Evolutionary conservation across 106 monocot species (phyloP).

Genomic region (Alisma plantagoaquatica): DNA sequence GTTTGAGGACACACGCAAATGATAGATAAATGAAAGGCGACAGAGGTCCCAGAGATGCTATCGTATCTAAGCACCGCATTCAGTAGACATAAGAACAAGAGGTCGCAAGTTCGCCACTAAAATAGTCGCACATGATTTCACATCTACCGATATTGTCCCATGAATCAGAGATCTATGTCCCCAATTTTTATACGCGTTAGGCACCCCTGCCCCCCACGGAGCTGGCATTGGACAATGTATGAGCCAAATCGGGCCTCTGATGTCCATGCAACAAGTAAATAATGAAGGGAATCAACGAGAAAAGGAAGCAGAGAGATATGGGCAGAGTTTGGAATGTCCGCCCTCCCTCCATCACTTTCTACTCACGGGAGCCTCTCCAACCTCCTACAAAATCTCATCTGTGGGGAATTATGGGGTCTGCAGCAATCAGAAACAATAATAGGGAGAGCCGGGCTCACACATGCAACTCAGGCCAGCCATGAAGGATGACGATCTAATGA

Average conservation of each 20-base stretch:
- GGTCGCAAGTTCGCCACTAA: neutral
- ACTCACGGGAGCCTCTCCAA: neutral
- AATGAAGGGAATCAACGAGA: neutral
- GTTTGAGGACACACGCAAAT: no score
- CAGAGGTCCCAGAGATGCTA: no score
- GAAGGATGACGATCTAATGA: neutral
- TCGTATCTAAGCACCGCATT: no score
- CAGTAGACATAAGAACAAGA: neutral
- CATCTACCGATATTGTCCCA: no score
- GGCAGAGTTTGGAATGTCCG: conserved; percentile 3
- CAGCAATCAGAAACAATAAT: conserved; percentile 1
- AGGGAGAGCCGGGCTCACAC: neutral
- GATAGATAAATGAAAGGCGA: no score
- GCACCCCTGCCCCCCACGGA: conserved; percentile 6
- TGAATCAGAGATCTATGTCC: no score
- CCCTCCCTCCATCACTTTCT: neutral
- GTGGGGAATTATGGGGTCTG: neutral
- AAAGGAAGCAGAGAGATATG: neutral
- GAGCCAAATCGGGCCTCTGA: neutral
- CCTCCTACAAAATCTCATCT: conserved; percentile 4
- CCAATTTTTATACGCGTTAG: no score
- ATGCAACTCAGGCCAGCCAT: conserved; percentile 1
- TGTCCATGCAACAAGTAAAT: no score
- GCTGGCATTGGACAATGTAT: conserved; percentile 7
- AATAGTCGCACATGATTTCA: conserved; percentile 4